A percentile compares a stretch with the other conserved stretches of the same genome.
Evolutionary conservation across 345 rosid genomes (phyloP).

Genomic region (Iberis pinnata): DNA sequence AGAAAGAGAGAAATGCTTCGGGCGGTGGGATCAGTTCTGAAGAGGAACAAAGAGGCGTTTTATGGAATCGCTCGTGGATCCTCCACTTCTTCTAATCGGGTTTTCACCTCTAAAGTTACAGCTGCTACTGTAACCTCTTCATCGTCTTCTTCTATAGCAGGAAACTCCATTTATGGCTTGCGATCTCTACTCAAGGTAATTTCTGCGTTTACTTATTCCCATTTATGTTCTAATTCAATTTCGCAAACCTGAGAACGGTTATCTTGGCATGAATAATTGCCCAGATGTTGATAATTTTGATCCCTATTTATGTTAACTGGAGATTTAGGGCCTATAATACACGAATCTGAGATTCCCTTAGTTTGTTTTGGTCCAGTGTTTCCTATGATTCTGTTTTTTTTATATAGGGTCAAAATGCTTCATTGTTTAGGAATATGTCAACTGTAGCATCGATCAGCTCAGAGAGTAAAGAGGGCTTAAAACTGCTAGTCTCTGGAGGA

Average conservation of each 20-base stretch:
- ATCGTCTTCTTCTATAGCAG: constrained; percentile 32
- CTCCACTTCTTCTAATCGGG: constrained; percentile 27
- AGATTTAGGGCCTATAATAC: too few species aligned
- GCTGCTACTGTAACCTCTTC: constrained; percentile 27
- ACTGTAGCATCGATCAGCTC: constrained; percentile 38
- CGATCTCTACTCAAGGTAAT: constrained; percentile 42
- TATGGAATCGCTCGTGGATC: constrained; percentile 28
- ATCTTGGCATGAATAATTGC: too few species aligned
- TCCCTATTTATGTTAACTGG: background rate
- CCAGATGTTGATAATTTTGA: background rate
- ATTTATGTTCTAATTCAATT: background rate
- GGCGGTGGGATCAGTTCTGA: constrained; percentile 45
- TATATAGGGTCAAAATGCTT: constrained; percentile 42
- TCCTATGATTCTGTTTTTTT: too few species aligned
- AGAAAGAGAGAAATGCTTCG: constrained; percentile 37
- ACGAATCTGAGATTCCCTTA: too few species aligned
- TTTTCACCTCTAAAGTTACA: constrained; percentile 21
- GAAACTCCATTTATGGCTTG: constrained; percentile 34
- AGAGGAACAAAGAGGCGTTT: constrained; percentile 39
- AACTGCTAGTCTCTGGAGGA: constrained; percentile 68
- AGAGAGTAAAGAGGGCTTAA: constrained; percentile 61
- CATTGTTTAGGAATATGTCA: constrained; percentile 47
- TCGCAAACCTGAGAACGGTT: too few species aligned
- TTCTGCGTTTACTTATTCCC: background rate
- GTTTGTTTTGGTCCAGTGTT: too few species aligned